These are phyloP conservation scores for Pythium aquatile DNA, from an alignment of 352 stramenopile genomes.

Conservation along the genomic window DNA sequence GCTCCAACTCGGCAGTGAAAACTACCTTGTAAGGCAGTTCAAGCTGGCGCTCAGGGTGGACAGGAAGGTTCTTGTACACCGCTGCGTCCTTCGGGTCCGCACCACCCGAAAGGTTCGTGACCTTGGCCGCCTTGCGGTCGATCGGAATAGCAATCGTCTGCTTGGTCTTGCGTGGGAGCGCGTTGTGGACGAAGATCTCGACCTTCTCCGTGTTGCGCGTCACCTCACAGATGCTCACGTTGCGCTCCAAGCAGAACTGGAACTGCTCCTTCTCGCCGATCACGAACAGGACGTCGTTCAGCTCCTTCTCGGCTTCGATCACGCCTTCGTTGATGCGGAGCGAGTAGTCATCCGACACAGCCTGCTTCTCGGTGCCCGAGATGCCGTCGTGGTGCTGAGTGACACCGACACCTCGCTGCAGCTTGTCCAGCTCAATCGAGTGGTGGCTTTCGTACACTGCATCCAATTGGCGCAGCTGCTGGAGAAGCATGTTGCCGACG, in stretches of 20 bases:
- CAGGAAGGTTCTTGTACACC: slow-evolving; percentile 53
- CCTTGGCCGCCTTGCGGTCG: slow-evolving; percentile 37
- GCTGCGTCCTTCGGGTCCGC: slow-evolving; percentile 36
- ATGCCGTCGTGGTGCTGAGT: slow-evolving; percentile 96
- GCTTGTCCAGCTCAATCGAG: slow-evolving; percentile 41
- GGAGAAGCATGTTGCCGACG: slow-evolving; percentile 85
- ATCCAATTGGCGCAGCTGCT: slow-evolving; percentile 91
- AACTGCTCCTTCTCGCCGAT: slow-evolving; percentile 69
- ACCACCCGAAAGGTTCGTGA: slow-evolving; percentile 39
- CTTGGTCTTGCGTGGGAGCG: slow-evolving; percentile 50
- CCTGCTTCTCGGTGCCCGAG: slow-evolving; percentile 94
- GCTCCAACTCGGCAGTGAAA: slow-evolving; percentile 59
- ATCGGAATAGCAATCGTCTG: slow-evolving; percentile 67
- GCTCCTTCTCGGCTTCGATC: slow-evolving; percentile 52
- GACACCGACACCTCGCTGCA: slow-evolving; percentile 91
- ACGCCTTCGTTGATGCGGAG: slow-evolving; percentile 89
- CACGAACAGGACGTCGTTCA: slow-evolving; percentile 76
- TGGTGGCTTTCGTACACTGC: slow-evolving; percentile 68
- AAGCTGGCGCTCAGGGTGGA: slow-evolving; percentile 47
- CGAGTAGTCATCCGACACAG: slow-evolving; percentile 94
- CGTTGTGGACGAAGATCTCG: slow-evolving; percentile 73
- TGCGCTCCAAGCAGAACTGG: slow-evolving; percentile 74
- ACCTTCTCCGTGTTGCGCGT: slow-evolving; percentile 63
- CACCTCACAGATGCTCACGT: slow-evolving; percentile 91
- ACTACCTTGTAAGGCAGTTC: slow-evolving; percentile 66